Evolutionary conservation across 495 filamentous ascomycete species (phyloP).

Genomic region (Penicillium bialowiezense): DNA sequence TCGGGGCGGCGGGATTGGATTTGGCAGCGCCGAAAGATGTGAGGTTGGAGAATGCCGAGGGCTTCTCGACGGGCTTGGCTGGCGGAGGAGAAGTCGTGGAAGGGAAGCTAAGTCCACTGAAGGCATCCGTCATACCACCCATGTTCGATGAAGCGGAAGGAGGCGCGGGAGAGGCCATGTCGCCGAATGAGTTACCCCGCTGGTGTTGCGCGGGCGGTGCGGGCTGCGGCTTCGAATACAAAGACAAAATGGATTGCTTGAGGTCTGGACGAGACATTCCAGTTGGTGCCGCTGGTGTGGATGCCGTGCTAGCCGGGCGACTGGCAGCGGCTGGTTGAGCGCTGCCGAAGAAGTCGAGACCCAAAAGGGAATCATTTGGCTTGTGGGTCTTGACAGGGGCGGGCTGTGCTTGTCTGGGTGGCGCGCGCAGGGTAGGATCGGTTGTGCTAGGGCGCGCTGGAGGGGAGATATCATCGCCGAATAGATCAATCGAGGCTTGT

Average conservation of each 20-base stretch:
- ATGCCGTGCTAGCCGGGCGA: constrained; percentile 69
- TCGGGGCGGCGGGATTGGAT: constrained; percentile 52
- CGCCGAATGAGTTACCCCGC: constrained; percentile 65
- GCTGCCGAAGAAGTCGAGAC: constrained; percentile 87
- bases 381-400: constrained; percentile 60
- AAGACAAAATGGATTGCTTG: constrained; percentile 93
- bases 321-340: constrained; percentile 58
- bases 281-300: constrained; percentile 52
- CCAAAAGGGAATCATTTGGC: constrained; percentile 81
- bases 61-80: constrained; percentile 52
- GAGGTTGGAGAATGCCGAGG: constrained; percentile 71
- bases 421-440: constrained; percentile 50
- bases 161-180: constrained; percentile 57
- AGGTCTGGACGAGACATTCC: constrained; percentile 84
- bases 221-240: constrained; percentile 82
- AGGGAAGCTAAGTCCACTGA: constrained; percentile 76
- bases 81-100: constrained; percentile 53
- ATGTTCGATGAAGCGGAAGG: constrained; percentile 52
- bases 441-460: constrained; percentile 66
- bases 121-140: constrained; percentile 81
- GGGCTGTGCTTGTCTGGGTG: constrained; percentile 56
- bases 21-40: constrained; percentile 56
- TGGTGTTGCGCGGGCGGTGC: constrained; percentile 53
- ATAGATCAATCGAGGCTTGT: constrained; percentile 56
- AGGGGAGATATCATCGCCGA: constrained; percentile 58